These are phyloP conservation scores for Geotrichum ghanense DNA, from an alignment of 805 yeast species.

Conservation along the genomic window DNA sequence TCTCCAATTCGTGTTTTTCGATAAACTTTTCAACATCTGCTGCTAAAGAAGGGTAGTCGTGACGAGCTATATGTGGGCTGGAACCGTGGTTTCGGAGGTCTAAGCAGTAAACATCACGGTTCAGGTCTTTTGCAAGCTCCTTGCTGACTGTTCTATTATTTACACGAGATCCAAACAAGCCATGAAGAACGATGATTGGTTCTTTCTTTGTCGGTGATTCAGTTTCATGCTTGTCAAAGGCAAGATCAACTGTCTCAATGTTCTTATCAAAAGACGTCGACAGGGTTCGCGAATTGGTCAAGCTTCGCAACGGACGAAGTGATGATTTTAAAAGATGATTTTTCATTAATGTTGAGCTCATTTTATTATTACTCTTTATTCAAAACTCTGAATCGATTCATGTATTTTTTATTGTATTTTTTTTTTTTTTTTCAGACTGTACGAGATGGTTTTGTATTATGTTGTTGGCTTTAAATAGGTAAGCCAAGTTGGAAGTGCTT, in stretches of 20 bases:
- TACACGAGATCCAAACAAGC: constrained; percentile 74
- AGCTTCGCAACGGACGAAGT: too few relatives aligned
- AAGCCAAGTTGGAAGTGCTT: too few relatives aligned
- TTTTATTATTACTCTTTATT: too few relatives aligned
- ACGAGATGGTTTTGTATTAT: too few relatives aligned
- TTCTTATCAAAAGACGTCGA: not conserved
- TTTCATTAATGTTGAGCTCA: too few relatives aligned
- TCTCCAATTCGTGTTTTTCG: constrained; percentile 28
- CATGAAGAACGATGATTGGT: constrained; percentile 77
- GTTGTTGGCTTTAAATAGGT: too few relatives aligned
- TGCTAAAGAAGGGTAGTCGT: constrained; percentile 72
- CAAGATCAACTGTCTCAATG: constrained; percentile 1
- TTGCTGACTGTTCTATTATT: constrained; percentile 73
- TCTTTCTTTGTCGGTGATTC: constrained; percentile 20
- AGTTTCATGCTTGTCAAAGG: not conserved
- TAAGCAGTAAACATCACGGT: not conserved
- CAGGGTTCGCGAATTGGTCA: too few relatives aligned
- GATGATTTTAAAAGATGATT: too few relatives aligned
- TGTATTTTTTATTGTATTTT: too few relatives aligned
- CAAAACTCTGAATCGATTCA: too few relatives aligned
- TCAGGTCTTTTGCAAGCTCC: not conserved
- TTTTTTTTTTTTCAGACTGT: too few relatives aligned
- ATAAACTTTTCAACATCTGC: constrained; percentile 77
- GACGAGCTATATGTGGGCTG: constrained; percentile 60
- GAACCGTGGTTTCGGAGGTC: constrained; percentile 88